These are phyloP conservation scores for Telopea speciosissima DNA, from an alignment of 177 flowering plant genomes.

Conservation along the genomic window DNA sequence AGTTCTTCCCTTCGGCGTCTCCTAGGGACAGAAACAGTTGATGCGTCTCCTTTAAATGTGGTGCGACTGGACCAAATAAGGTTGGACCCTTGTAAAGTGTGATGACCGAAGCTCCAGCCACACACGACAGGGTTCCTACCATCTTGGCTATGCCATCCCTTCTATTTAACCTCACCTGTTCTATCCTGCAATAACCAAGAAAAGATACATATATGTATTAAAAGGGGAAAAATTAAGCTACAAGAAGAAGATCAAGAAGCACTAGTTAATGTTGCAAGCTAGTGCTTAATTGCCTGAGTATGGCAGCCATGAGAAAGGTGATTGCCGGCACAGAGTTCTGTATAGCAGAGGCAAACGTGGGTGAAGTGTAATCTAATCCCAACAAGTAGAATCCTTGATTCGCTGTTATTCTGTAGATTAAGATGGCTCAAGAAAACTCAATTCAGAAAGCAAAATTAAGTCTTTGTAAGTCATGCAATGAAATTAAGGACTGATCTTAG, in stretches of 20 bases:
- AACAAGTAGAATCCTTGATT: constrained; percentile 98
- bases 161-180: constrained; percentile 59
- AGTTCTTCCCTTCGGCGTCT: constrained; percentile 74
- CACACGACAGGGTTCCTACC: constrained; percentile 64
- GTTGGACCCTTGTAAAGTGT: constrained; percentile 56
- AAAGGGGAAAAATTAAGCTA: too few relatives aligned
- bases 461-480: too few relatives aligned
- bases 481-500: too few relatives aligned
- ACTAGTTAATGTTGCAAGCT: too few relatives aligned
- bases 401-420: constrained; percentile 90
- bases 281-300: constrained; percentile 49
- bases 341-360: constrained; percentile 94
- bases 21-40: constrained; percentile 43
- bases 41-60: constrained; percentile 25
- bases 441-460: too few relatives aligned
- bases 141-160: constrained; percentile 86
- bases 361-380: constrained; percentile 92
- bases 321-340: constrained; percentile 98
- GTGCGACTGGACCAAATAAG: constrained; percentile 43
- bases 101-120: constrained; percentile 85
- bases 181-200: constrained; percentile 48
- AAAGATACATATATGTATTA: background rate
- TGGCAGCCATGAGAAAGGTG: constrained; percentile 94
- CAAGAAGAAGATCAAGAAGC: too few relatives aligned
- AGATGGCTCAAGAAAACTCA: background rate